Conservation (phyloP, 352 stramenopile species). For the Pythium scleroteichum region DNA sequence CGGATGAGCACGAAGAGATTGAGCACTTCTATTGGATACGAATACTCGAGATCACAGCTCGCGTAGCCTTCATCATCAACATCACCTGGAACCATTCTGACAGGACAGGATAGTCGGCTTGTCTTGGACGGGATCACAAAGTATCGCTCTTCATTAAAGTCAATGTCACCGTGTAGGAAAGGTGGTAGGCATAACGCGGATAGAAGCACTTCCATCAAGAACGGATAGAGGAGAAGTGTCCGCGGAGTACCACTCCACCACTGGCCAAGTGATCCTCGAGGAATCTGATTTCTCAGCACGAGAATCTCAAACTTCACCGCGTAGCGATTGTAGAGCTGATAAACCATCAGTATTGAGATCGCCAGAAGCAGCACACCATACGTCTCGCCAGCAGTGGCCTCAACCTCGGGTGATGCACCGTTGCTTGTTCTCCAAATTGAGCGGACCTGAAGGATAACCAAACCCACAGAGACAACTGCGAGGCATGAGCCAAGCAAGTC, state of each 20-base stretch:
- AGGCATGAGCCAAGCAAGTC: constrained; percentile 22
- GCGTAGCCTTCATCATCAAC: constrained; percentile 26
- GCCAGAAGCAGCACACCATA: constrained; percentile 43
- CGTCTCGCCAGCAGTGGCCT: constrained; percentile 44
- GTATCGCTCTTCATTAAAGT: constrained; percentile 53
- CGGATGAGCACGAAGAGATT: constrained; percentile 62
- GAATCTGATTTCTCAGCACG: constrained; percentile 48
- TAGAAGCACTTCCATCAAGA: constrained; percentile 43
- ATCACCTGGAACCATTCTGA: constrained; percentile 5
- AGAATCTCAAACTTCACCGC: constrained; percentile 56
- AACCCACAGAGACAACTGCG: constrained; percentile 35
- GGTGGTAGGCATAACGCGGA: constrained; percentile 49
- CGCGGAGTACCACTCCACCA: constrained; percentile 27
- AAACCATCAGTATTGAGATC: constrained; percentile 43
- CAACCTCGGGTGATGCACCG: constrained; percentile 19
- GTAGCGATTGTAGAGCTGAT: constrained; percentile 53
- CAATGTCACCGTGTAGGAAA: constrained; percentile 45
- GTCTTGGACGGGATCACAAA: constrained; percentile 2
- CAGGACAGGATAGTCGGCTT: constrained; percentile 12
- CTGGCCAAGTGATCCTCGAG: constrained; percentile 6
- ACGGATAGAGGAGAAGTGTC: constrained; percentile 39
- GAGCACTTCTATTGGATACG: constrained; percentile 59
- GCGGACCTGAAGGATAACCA: constrained; percentile 55
- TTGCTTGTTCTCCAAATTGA: constrained; percentile 48
- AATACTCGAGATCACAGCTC: constrained; percentile 48